Evolutionary conservation across 345 rosid genomes (phyloP), one percentile per base, ranked within the genome.

Genomic region (Lagerstroemia speciosa): DNA sequence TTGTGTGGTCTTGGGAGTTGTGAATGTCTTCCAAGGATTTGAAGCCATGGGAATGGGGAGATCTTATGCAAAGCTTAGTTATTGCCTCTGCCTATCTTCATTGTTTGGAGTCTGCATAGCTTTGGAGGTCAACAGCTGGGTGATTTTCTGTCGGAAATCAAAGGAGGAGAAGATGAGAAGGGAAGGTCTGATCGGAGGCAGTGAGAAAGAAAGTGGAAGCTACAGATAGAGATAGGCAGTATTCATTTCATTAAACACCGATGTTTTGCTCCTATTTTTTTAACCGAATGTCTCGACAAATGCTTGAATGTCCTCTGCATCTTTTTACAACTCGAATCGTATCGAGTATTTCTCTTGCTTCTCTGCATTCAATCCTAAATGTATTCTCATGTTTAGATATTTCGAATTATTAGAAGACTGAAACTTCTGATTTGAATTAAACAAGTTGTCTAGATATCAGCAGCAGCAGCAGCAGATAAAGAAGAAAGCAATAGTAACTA

Each of bases 41-140:
- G 96, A 91, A 41, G 98, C 90, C 3, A 85, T 94, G 85, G 96
- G 91, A 40, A 88, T 80, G 62, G 78, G 89, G 60, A 71, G 87
- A 34, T 94, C 99, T 0, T 88, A 80, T 11, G 89, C 86, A 0
- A 91, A 89, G 78, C 73, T 92, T 15, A 85, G 81, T 6, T 94
- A 88, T 65, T 91, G 99, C 72, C 37, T 94, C 76, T 82, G 97
- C 62, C 72, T 94, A 10, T 86, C 98, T 0, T 80, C 93, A 3
- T 55, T 94, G 74, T 43, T 90, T 1, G 99, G 98, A 0, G 81
- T 76, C n/a, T 91, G 91, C 64, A 79, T 91, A 55, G 95, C 97
- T 3, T 72, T 94, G 89, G 98, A 91, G 79, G 95, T 89, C 66
- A 91, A 94, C 69, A 85, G 93, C 9, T 94, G 99, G 99, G 97